Evolutionary conservation across 129 eudicot genomes (phyloP).

Genomic region (Artemisia annua): DNA sequence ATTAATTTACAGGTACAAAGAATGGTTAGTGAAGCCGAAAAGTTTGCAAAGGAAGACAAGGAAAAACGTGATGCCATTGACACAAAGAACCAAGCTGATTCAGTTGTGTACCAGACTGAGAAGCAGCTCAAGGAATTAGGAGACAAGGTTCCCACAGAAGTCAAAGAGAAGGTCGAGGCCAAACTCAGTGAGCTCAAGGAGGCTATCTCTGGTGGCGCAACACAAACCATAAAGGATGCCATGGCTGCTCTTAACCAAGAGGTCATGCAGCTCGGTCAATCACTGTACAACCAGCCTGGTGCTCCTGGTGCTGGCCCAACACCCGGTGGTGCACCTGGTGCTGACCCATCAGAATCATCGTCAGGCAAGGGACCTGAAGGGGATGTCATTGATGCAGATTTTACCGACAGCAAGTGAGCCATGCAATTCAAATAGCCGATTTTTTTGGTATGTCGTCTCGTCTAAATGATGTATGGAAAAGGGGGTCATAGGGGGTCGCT

Average conservation of each 20-base stretch:
- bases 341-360: constrained; percentile 41
- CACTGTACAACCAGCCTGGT: constrained; percentile 89
- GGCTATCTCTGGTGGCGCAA: constrained; percentile 77
- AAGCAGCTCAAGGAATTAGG: constrained; percentile 27
- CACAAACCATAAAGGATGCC: constrained; percentile 91
- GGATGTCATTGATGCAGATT: constrained; percentile 96
- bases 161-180: constrained; percentile 32
- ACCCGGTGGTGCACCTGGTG: constrained; percentile 39
- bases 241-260: constrained; percentile 94
- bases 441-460: neutral
- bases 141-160: constrained; percentile 29
- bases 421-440: neutral
- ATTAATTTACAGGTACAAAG: constrained; percentile 26
- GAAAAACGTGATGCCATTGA: constrained; percentile 35
- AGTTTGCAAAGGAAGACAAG: constrained; percentile 52
- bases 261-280: constrained; percentile 96
- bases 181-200: constrained; percentile 84
- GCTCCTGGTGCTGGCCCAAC: constrained; percentile 70
- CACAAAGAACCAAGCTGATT: constrained; percentile 70
- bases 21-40: constrained; percentile 43
- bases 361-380: constrained; percentile 80
- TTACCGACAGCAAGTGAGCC: constrained; percentile 82
- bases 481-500: too few relatives aligned
- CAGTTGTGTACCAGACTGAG: constrained; percentile 38
- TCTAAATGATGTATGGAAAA: neutral